Evolutionary conservation across 768 basidiomycete genomes (phyloP).

Genomic region (Termitomyces sp.): DNA sequence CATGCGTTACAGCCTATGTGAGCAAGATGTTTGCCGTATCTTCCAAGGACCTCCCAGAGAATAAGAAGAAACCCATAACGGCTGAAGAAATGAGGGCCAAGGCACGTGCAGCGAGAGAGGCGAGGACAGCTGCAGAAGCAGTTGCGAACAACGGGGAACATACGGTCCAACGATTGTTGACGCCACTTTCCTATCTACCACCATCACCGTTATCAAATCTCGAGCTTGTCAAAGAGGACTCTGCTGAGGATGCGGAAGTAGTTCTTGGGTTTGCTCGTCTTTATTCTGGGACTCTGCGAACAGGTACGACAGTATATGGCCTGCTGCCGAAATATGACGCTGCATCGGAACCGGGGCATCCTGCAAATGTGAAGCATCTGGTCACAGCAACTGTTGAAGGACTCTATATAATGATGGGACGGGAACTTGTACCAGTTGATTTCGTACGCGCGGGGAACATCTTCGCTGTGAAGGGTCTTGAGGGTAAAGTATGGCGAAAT

Average conservation of each 20-base stretch:
- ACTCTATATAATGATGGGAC: slow-evolving; percentile 97
- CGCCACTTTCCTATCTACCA: slow-evolving; percentile 9
- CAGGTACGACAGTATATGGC: slow-evolving; percentile 60
- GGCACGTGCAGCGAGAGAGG: slow-evolving; percentile 50
- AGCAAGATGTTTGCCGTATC: slow-evolving; percentile 98
- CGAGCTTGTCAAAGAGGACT: slow-evolving; percentile 13
- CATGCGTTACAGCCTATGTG: slow-evolving; percentile 78
- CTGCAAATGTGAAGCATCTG: slow-evolving; percentile 63
- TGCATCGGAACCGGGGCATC: slow-evolving; percentile 56
- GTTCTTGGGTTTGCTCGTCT: slow-evolving; percentile 91
- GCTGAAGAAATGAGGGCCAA: slow-evolving; percentile 78
- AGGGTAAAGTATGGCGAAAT: slow-evolving; percentile 85
- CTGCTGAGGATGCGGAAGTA: slow-evolving; percentile 47
- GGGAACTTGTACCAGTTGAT: slow-evolving; percentile 83
- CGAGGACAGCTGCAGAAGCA: slow-evolving; percentile 20
- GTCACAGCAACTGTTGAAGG: slow-evolving; percentile 59
- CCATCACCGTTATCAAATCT: slow-evolving; percentile 3
- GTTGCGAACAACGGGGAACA: slow-evolving; percentile 12
- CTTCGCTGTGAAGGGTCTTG: slow-evolving; percentile 87
- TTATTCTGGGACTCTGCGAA: slow-evolving; percentile 81
- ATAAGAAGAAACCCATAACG: slow-evolving; percentile 69
- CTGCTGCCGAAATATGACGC: slow-evolving; percentile 85
- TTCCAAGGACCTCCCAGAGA: slow-evolving; percentile 78
- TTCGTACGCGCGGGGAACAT: slow-evolving; percentile 88
- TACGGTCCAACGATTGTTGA: slow-evolving; percentile 1